Conservation (phyloP, 352 stramenopile genomes). For the Globisporangium okanoganense region DNA sequence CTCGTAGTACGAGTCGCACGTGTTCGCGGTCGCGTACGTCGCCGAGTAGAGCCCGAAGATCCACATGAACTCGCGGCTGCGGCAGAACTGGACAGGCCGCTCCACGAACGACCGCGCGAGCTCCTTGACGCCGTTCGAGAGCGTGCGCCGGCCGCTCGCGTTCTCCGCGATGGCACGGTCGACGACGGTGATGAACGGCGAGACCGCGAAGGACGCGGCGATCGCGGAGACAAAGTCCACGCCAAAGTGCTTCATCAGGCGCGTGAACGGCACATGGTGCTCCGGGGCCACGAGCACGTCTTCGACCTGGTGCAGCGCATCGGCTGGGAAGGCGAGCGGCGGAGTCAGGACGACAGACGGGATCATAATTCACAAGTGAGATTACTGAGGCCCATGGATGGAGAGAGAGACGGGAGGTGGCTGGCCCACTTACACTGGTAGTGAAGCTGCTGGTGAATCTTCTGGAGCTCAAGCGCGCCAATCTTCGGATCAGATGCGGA, state of each 20-base stretch:
- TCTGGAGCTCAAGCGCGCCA: background rate
- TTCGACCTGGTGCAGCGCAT: constrained; percentile 23
- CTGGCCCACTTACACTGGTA: background rate
- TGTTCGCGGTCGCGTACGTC: constrained; percentile 86
- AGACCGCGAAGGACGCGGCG: constrained; percentile 59
- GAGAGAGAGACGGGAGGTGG: background rate
- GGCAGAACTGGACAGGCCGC: constrained; percentile 74
- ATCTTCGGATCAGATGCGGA: constrained; percentile 6
- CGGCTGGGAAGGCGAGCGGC: constrained; percentile 13
- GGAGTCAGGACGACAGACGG: constrained; percentile 8
- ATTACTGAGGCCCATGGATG: background rate
- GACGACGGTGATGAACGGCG: constrained; percentile 85
- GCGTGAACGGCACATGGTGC: constrained; percentile 16
- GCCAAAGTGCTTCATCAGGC: constrained; percentile 33
- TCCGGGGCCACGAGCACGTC: constrained; percentile 12
- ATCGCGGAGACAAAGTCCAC: constrained; percentile 51
- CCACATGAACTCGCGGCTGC: constrained; percentile 80
- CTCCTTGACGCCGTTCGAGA: constrained; percentile 69
- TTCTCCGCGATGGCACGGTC: constrained; percentile 89
- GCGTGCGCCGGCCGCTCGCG: constrained; percentile 56
- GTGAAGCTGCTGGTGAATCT: constrained; percentile 7
- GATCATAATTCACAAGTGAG: constrained; percentile 21
- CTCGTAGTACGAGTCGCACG: constrained; percentile 84
- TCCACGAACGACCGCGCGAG: constrained; percentile 53
- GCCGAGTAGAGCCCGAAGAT: constrained; percentile 88